Evolutionary conservation across 129 eudicot species (phyloP).

Genomic region (Artemisia argyi): DNA sequence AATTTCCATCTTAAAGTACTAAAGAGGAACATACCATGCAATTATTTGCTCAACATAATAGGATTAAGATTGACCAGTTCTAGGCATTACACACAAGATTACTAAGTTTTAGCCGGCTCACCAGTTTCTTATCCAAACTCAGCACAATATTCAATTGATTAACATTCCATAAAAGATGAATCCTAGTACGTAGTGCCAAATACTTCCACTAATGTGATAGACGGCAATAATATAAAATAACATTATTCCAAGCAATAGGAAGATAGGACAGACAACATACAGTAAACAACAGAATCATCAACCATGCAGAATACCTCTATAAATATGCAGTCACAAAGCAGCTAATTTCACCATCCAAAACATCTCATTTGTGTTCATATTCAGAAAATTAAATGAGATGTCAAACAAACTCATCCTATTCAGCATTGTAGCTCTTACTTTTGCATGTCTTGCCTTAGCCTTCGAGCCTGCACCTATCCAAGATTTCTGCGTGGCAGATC

Average conservation of each 20-base stretch:
- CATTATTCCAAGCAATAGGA: not conserved
- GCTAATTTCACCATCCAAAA: conserved; percentile 6
- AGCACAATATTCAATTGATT: too few species aligned
- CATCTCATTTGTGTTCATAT: not conserved
- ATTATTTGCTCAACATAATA: conserved; percentile 1
- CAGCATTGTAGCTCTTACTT: conserved; percentile 14
- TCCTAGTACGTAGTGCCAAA: too few species aligned
- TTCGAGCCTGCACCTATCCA: conserved; percentile 41
- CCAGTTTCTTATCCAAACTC: not conserved
- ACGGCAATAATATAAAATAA: conserved; percentile 6
- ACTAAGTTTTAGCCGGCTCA: conserved; percentile 4
- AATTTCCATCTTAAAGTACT: too few species aligned
- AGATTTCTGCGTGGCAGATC: conserved; percentile 42
- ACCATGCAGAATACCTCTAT: conserved; percentile 18
- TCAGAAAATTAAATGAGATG: not conserved
- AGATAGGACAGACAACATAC: not conserved
- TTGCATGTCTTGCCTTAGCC: conserved; percentile 25
- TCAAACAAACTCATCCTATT: conserved; percentile 9
- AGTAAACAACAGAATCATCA: conserved; percentile 11
- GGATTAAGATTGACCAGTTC: conserved; percentile 9
- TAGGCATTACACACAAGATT: not conserved
- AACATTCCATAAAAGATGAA: too few species aligned
- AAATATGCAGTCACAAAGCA: conserved; percentile 9
- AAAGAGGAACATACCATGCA: not conserved
- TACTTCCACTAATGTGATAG: not conserved